Evolutionary conservation across 1,139 yeast species (phyloP), one percentile per base, ranked within the genome.

Genomic region (Blastobotrys ciferrii): DNA sequence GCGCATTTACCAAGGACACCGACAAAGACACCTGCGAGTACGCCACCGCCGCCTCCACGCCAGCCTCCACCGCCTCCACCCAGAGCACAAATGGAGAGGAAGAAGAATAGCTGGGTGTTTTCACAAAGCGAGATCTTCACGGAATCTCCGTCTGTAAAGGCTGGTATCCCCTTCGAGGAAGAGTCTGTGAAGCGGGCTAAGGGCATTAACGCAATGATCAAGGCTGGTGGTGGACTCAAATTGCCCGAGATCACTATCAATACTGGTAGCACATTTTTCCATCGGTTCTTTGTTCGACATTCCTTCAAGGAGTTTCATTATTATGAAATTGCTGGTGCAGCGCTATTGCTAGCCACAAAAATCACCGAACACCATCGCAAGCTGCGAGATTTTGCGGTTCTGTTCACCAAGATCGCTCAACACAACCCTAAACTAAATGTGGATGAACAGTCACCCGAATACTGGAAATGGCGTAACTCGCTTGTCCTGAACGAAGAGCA

Each of bases 271-370:
- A 66, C 67, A 15, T 74, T 69, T 52, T 65, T 76, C 47, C 82
- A 78, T 52, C 64, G 82, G 47, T 78, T 75, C 60, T 78, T 75
- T 56, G 70, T 75, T 70, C 64, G 78, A 37, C 63, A 66, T 48
- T 70, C 75, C 18, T 54, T 76, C 40, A 63, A 63, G 15, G 42
- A 64, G 35, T 67, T 64, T 54, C 81, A 77, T 53, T 65, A 64
- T 45, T 73, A 69, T 50, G 58, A 77, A 48, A 68, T 73, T 28
- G 81, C 74, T 0, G 80, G 78, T 0, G 71, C 80, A 1, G 64
- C 76, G 31, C 55, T 78, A 28, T 77, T 78, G 56, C 62, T 78
- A 20, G 81, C 81, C 1, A 71, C 78, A 47, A 78, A 78, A 52
- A 70, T 76, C 6, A 80, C 77, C 49, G 82, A 78, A 51, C 68